Percentiles rank a stretch among this genome's conserved stretches.
Evolutionary conservation across 164 flowering plant species (phyloP).

Genomic region (Nymphaea colorata): DNA sequence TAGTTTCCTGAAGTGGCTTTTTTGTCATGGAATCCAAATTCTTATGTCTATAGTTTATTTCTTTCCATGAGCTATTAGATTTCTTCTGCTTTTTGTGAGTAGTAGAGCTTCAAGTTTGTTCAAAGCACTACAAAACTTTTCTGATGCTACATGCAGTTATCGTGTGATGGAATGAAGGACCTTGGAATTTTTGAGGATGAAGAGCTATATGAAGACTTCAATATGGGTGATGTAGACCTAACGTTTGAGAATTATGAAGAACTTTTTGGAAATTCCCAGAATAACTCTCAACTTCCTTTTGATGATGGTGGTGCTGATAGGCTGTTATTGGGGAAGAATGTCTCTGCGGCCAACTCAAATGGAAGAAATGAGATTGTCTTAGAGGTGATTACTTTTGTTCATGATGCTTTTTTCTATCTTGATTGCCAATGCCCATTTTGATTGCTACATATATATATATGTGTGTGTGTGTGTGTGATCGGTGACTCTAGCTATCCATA

Average conservation of each 20-base stretch:
- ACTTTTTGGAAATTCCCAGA: constrained; percentile 52
- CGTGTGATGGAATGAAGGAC: constrained; percentile 23
- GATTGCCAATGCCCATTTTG: too few relatives aligned
- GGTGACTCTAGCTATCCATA: too few relatives aligned
- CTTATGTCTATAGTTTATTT: too few relatives aligned
- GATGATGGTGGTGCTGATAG: constrained; percentile 64
- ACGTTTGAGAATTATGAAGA: constrained; percentile 71
- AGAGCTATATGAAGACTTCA: constrained; percentile 48
- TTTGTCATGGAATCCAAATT: neutral
- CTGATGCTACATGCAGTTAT: constrained; percentile 17
- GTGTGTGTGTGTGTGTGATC: too few relatives aligned
- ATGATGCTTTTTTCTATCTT: neutral
- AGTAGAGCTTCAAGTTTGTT: too few relatives aligned
- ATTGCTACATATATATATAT: too few relatives aligned
- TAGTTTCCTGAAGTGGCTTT: neutral
- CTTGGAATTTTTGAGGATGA: constrained; percentile 24
- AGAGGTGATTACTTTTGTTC: constrained; percentile 26
- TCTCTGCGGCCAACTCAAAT: constrained; percentile 36
- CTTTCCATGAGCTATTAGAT: too few relatives aligned
- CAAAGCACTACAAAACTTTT: neutral
- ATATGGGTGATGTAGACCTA: constrained; percentile 63
- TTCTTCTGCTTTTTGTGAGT: too few relatives aligned
- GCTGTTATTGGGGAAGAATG: constrained; percentile 45
- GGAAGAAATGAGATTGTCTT: constrained; percentile 32
- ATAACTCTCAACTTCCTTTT: constrained; percentile 43